Percentiles rank a stretch among this genome's conserved stretches.
Evolutionary conservation across 2,329 filamentous ascomycete genomes (phyloP).

Genomic region (Alternaria alternata): DNA sequence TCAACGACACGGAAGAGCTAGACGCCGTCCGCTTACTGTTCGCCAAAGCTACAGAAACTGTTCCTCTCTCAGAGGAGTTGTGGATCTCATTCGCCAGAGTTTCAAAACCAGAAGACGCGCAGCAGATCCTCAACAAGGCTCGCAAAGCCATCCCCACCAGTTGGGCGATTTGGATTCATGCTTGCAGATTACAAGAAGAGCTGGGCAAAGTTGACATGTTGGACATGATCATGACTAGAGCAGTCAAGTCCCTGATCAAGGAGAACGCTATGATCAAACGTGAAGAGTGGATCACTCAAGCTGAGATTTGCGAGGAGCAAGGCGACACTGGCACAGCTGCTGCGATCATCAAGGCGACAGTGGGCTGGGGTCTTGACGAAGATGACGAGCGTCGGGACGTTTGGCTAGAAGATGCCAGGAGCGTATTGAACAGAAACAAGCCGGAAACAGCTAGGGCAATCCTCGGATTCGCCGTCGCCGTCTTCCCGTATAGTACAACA

Average conservation of each 20-base stretch:
- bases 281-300: conserved; percentile 95
- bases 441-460: conserved; percentile 94
- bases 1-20: conserved; percentile 91
- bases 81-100: conserved; percentile 94
- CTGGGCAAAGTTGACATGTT: conserved; percentile 82
- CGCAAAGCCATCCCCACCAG: conserved; percentile 93
- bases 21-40: conserved; percentile 87
- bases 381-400: conserved; percentile 96
- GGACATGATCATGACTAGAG: conserved; percentile 89
- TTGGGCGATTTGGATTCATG: conserved; percentile 96
- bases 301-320: conserved; percentile 93
- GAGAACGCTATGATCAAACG: conserved; percentile 96
- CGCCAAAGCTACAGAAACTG: conserved; percentile 94
- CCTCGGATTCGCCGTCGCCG: conserved; percentile 85
- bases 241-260: conserved; percentile 84
- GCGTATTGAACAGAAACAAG: conserved; percentile 79
- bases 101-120: conserved; percentile 88
- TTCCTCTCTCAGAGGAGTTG: conserved; percentile 90
- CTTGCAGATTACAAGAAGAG: conserved; percentile 86
- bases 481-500: conserved; percentile 87
- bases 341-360: conserved; percentile 88
- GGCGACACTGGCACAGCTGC: conserved; percentile 86
- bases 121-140: conserved; percentile 93
- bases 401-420: conserved; percentile 92
- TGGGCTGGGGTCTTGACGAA: conserved; percentile 92